A percentile compares a stretch with the other conserved stretches of the same genome.
Evolutionary conservation across 2,329 filamentous ascomycete genomes (phyloP).

Genomic region (Penicillium sp.): DNA sequence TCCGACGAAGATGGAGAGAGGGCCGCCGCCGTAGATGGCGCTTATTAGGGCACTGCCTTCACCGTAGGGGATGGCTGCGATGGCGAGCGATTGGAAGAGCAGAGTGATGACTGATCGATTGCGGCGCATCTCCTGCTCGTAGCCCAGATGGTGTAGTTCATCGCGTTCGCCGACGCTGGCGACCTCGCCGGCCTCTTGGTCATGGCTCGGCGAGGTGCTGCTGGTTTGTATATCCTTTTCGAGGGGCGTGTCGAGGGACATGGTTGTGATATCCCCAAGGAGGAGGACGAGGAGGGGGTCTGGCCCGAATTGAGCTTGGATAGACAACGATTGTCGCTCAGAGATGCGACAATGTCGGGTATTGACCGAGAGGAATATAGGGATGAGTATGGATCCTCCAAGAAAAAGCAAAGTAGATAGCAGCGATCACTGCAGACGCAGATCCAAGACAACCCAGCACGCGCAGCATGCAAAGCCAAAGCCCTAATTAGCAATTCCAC

Average conservation of each 20-base stretch:
- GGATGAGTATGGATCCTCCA: not conserved
- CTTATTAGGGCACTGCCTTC: slow-evolving; percentile 44
- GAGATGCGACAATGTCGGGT: not conserved
- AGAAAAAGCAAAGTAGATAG: no score
- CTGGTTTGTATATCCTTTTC: slow-evolving; percentile 8
- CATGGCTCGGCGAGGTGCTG: not conserved
- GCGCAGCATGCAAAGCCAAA: not conserved
- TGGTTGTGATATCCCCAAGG: not conserved
- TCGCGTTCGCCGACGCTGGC: slow-evolving; percentile 32
- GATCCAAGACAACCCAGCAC: not conserved
- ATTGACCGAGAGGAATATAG: not conserved
- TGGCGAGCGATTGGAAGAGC: slow-evolving; percentile 63
- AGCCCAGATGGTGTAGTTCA: slow-evolving; percentile 53
- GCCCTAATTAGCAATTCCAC: not conserved
- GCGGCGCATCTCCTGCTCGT: slow-evolving; percentile 58
- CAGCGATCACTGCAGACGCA: not conserved
- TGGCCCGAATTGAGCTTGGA: not conserved
- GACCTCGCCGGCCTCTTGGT: slow-evolving; percentile 20
- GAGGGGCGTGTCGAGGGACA: not conserved
- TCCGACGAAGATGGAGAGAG: slow-evolving; percentile 59
- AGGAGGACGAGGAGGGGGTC: not conserved
- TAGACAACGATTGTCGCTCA: not conserved
- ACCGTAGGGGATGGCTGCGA: slow-evolving; percentile 62
- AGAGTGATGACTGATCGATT: slow-evolving; percentile 64
- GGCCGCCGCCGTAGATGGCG: slow-evolving; percentile 52